Percentiles rank a stretch among this genome's conserved stretches.
These are phyloP conservation scores for Citeromyces hawaiiensis DNA, from an alignment of 1,139 yeast genomes.

Conservation along the genomic window DNA sequence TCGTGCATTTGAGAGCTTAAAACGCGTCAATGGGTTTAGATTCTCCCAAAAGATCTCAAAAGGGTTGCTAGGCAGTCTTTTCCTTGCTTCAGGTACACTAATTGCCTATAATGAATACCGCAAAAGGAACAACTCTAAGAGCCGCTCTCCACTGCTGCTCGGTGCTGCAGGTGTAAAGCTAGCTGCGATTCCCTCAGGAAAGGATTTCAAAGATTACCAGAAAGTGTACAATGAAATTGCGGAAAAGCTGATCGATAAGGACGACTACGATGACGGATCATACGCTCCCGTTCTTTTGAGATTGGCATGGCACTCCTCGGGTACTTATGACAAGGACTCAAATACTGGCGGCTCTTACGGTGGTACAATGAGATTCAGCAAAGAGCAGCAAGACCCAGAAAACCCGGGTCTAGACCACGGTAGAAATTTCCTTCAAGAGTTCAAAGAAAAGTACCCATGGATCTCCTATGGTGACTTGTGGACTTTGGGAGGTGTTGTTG, in stretches of 20 bases:
- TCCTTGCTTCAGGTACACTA: too few relatives aligned
- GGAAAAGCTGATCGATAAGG: conserved; percentile 56
- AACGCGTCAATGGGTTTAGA: too few relatives aligned
- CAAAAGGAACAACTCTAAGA: conserved; percentile 2
- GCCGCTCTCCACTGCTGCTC: conserved; percentile 13
- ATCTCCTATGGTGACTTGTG: conserved; percentile 78
- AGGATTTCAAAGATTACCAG: conserved; percentile 48
- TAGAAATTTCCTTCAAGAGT: conserved; percentile 48
- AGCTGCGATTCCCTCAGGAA: conserved; percentile 11
- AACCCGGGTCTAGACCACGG: conserved; percentile 65
- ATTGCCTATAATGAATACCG: not conserved
- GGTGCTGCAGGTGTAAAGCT: conserved; percentile 12
- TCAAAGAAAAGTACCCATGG: conserved; percentile 57
- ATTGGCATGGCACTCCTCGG: conserved; percentile 62
- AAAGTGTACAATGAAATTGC: conserved; percentile 74
- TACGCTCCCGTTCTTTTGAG: conserved; percentile 52
- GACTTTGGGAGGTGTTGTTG: conserved; percentile 79
- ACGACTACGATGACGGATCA: conserved; percentile 62
- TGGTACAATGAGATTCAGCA: conserved; percentile 67
- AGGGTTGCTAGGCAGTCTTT: too few relatives aligned
- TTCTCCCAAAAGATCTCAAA: too few relatives aligned
- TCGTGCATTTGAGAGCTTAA: too few relatives aligned
- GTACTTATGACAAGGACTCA: conserved; percentile 47
- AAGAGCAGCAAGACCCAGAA: conserved; percentile 58
- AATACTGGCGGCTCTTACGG: conserved; percentile 67